Conservation (phyloP, 2,329 filamentous ascomycete genomes). For the Fusarium solani-melongenae region DNA sequence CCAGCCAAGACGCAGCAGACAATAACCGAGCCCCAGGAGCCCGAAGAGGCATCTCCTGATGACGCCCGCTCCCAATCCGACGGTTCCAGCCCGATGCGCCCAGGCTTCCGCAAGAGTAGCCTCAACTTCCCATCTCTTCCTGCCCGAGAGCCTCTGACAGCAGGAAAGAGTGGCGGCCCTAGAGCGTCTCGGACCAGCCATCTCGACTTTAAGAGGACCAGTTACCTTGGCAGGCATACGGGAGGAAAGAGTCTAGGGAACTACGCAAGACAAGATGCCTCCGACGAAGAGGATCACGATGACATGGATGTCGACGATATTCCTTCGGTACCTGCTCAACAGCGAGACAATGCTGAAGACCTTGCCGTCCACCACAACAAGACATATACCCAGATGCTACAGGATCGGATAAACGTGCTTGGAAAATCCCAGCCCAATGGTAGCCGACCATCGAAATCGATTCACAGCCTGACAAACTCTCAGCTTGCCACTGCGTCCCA, state of each 20-base stretch:
- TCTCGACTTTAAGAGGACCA: constrained; percentile 76
- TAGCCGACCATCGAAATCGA: constrained; percentile 60
- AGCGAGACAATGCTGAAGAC: constrained; percentile 57
- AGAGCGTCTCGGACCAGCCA: constrained; percentile 82
- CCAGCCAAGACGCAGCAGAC: constrained; percentile 45
- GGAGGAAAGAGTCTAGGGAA: constrained; percentile 78
- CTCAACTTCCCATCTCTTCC: constrained; percentile 94
- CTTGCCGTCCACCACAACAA: constrained; percentile 72
- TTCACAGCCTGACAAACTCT: constrained; percentile 51
- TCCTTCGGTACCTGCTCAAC: constrained; percentile 46
- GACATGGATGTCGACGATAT: constrained; percentile 65
- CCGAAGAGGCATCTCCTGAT: constrained; percentile 45
- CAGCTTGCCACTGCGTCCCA: constrained; percentile 47
- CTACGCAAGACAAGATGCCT: constrained; percentile 54
- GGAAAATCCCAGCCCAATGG: constrained; percentile 66
- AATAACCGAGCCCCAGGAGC: constrained; percentile 10
- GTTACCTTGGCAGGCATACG: constrained; percentile 79
- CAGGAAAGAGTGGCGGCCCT: constrained; percentile 84
- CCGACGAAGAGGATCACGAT: constrained; percentile 60
- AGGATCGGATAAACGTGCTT: constrained; percentile 87
- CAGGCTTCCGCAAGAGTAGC: constrained; percentile 90
- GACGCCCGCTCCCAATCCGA: constrained; percentile 73
- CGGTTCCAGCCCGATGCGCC: constrained; percentile 78
- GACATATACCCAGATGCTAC: constrained; percentile 91
- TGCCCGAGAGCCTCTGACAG: constrained; percentile 85